A percentile compares a stretch with the other conserved stretches of the same genome.
Evolutionary conservation across 805 yeast genomes (phyloP).

Genomic region (Teunomyces tritomae): DNA sequence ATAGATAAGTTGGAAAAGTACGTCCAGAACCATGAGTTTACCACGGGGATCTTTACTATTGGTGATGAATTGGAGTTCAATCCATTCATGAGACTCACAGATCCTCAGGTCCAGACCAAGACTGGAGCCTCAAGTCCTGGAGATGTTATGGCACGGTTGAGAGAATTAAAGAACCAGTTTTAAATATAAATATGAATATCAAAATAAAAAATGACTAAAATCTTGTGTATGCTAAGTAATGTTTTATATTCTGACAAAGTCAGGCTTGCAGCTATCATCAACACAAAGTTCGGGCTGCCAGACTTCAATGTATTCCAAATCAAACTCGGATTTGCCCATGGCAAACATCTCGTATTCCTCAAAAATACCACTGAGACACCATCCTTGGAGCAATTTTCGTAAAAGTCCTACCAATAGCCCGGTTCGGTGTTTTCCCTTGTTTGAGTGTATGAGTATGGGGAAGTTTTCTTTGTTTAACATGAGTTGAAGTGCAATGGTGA

Average conservation of each 20-base stretch:
- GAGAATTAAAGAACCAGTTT: slow-evolving; percentile 69
- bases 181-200: slow-evolving; percentile 12
- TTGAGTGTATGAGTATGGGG: slow-evolving; percentile 87
- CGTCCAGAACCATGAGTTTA: slow-evolving; percentile 54
- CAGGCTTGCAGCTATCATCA: slow-evolving; percentile 52
- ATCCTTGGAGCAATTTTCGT: slow-evolving; percentile 82
- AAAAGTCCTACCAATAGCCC: slow-evolving; percentile 92
- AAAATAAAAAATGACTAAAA: too few species aligned
- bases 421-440: slow-evolving; percentile 95
- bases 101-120: slow-evolving; percentile 57
- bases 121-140: slow-evolving; percentile 51
- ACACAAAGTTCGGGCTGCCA: slow-evolving; percentile 63
- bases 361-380: slow-evolving; percentile 90
- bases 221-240: neutral
- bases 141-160: slow-evolving; percentile 67
- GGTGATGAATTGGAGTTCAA: slow-evolving; percentile 78
- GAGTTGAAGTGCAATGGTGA: slow-evolving; percentile 55
- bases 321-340: slow-evolving; percentile 89
- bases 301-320: slow-evolving; percentile 83
- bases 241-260: slow-evolving; percentile 49
- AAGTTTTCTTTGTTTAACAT: slow-evolving; percentile 66
- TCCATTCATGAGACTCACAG: slow-evolving; percentile 83
- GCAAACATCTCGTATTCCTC: slow-evolving; percentile 94
- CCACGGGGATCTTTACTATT: slow-evolving; percentile 86
- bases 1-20: slow-evolving; percentile 53